Percentiles rank a stretch among this genome's conserved stretches.
phyloP scores from a whole-genome alignment of 1,284 basidiomycete species.

The Cronartium quercuum region DNA sequence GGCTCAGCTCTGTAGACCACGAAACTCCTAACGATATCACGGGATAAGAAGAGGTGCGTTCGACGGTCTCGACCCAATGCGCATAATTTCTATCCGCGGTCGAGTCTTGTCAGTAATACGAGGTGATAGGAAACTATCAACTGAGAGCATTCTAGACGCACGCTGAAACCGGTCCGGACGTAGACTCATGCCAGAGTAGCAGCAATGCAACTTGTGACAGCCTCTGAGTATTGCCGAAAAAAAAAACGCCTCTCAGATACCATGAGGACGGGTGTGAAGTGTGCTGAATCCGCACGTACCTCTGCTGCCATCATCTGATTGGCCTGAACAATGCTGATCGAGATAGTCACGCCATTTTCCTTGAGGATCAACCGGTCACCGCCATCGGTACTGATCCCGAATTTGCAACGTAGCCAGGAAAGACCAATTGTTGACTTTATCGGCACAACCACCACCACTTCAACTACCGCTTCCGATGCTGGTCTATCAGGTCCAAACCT shows the following conservation, averaged over 20 bases:
- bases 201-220: not conserved
- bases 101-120: not conserved
- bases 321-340: conserved; percentile 4
- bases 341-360: conserved; percentile 11
- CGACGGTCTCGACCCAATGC: not conserved
- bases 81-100: not conserved
- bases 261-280: not conserved
- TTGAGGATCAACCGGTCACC: conserved; percentile 1
- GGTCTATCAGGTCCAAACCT: not conserved
- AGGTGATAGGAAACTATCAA: not conserved
- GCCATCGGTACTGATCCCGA: conserved; percentile 6
- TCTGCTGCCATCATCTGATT: not conserved
- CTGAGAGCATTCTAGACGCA: no score
- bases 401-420: conserved; percentile 38
- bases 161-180: not conserved
- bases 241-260: no score
- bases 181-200: not conserved
- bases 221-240: not conserved
- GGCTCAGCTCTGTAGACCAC: not conserved
- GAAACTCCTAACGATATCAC: not conserved
- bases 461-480: not conserved
- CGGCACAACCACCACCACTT: conserved; percentile 18
- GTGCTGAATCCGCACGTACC: not conserved
- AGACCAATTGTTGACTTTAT: not conserved
- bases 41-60: not conserved